phyloP scores from a whole-genome alignment of 2,329 filamentous ascomycete species.

The Verticillium nubilum region DNA sequence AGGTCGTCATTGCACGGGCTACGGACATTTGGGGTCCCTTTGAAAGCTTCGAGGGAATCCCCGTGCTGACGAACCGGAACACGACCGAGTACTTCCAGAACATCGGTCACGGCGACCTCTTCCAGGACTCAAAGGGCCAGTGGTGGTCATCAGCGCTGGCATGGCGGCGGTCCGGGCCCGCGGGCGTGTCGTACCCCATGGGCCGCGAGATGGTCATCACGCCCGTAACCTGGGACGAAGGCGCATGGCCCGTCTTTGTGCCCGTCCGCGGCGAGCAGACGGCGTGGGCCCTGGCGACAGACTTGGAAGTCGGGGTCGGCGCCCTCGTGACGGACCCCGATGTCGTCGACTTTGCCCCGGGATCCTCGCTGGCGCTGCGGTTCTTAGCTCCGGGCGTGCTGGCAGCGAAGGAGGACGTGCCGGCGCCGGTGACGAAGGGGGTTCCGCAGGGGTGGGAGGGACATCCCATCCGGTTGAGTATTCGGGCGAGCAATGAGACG shows the following conservation, averaged over 20 bases:
- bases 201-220: slow-evolving; percentile 47
- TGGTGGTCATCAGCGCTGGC: slow-evolving; percentile 49
- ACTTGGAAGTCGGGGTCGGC: no score
- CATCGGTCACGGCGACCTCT: slow-evolving; percentile 38
- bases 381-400: no score
- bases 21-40: slow-evolving; percentile 35
- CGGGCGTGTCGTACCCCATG: slow-evolving; percentile 33
- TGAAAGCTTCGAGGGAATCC: slow-evolving; percentile 33
- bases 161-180: no score
- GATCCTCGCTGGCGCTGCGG: not conserved
- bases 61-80: slow-evolving; percentile 35
- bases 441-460: no score
- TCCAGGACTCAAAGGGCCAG: slow-evolving; percentile 35
- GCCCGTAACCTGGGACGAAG: slow-evolving; percentile 41
- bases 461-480: slow-evolving; percentile 29
- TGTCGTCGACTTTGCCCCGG: no score
- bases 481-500: slow-evolving; percentile 37
- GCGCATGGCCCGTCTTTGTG: slow-evolving; percentile 40
- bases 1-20: slow-evolving; percentile 36
- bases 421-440: no score
- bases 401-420: no score
- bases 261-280: slow-evolving; percentile 37
- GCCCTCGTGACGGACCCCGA: no score
- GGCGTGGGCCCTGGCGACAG: slow-evolving; percentile 28
- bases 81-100: slow-evolving; percentile 34